phyloP scores from a whole-genome alignment of 768 basidiomycete species.

The Coprinopsis strossmayeri region DNA sequence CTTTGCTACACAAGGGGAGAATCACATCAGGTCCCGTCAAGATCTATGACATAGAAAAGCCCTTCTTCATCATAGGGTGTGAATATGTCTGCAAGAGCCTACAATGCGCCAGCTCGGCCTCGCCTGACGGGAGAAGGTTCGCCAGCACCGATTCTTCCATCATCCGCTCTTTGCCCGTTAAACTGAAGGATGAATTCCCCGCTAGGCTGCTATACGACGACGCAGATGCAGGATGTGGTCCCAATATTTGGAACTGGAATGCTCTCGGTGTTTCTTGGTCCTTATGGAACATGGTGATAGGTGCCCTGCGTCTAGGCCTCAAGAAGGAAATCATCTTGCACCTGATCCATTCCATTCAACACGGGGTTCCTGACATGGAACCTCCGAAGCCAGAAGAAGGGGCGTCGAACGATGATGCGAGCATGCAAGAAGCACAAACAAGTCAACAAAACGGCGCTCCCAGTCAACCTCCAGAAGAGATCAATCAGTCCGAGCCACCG shows the following conservation, averaged over 20 bases:
- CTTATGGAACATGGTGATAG: slow-evolving; percentile 70
- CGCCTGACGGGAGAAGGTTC: slow-evolving; percentile 55
- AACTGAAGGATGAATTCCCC: slow-evolving; percentile 70
- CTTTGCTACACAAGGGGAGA: slow-evolving; percentile 61
- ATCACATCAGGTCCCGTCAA: slow-evolving; percentile 72
- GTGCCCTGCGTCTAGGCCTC: slow-evolving; percentile 50
- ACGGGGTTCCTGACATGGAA: slow-evolving; percentile 37
- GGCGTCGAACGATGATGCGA: slow-evolving; percentile 9
- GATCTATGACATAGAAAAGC: slow-evolving; percentile 71
- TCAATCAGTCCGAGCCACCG: slow-evolving; percentile 10
- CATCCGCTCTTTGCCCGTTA: slow-evolving; percentile 59
- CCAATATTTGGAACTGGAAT: slow-evolving; percentile 72
- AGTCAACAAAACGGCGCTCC: neutral
- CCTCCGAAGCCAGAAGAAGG: neutral
- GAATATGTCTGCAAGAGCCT: slow-evolving; percentile 62
- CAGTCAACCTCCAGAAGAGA: slow-evolving; percentile 2
- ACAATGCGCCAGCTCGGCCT: slow-evolving; percentile 35
- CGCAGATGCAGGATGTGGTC: slow-evolving; percentile 49
- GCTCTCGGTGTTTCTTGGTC: slow-evolving; percentile 64
- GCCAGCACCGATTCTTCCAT: slow-evolving; percentile 70
- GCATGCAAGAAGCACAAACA: neutral
- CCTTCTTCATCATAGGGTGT: slow-evolving; percentile 83
- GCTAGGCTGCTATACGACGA: slow-evolving; percentile 53
- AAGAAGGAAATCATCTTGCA: slow-evolving; percentile 55
- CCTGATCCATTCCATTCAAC: slow-evolving; percentile 53